Percentiles rank a stretch among this genome's conserved stretches.
Evolutionary conservation across 2,329 filamentous ascomycete species (phyloP).

Genomic region (Fusarium torreyae): DNA sequence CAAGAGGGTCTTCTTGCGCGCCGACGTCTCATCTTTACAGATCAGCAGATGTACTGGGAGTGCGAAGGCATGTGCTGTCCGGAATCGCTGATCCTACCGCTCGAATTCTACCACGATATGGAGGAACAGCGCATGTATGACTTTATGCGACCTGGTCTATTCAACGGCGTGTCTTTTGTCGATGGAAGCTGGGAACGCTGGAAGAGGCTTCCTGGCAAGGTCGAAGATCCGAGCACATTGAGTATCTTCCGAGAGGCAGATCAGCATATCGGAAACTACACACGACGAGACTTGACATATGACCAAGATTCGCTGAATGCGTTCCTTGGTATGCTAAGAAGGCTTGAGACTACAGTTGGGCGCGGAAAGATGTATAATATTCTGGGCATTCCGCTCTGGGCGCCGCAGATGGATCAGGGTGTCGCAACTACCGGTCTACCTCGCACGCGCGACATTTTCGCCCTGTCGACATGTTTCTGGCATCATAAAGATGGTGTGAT

Average conservation of each 20-base stretch:
- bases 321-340: conserved; percentile 52
- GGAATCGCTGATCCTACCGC: conserved; percentile 53
- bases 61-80: conserved; percentile 58
- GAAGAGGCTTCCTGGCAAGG: conserved; percentile 51
- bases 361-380: conserved; percentile 51
- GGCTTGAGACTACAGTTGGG: conserved; percentile 52
- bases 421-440: conserved; percentile 37
- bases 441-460: conserved; percentile 54
- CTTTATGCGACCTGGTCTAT: conserved; percentile 55
- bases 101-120: conserved; percentile 53
- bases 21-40: conserved; percentile 57
- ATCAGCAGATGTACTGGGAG: conserved; percentile 59
- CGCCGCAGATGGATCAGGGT: conserved; percentile 37
- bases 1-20: conserved; percentile 57
- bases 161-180: conserved; percentile 55
- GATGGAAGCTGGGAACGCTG: conserved; percentile 56
- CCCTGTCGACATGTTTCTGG: conserved; percentile 56
- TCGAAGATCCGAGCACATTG: conserved; percentile 53
- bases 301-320: conserved; percentile 55
- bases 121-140: conserved; percentile 55
- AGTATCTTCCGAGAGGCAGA: conserved; percentile 56
- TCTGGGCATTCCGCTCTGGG: conserved; percentile 55
- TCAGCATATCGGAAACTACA: conserved; percentile 54
- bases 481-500: conserved; percentile 52
- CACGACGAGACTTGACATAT: conserved; percentile 47